Percentiles rank a stretch among this genome's conserved stretches.
These are phyloP conservation scores for Ascochyta koolunga DNA, from an alignment of 2,329 filamentous ascomycete genomes.

Conservation along the genomic window DNA sequence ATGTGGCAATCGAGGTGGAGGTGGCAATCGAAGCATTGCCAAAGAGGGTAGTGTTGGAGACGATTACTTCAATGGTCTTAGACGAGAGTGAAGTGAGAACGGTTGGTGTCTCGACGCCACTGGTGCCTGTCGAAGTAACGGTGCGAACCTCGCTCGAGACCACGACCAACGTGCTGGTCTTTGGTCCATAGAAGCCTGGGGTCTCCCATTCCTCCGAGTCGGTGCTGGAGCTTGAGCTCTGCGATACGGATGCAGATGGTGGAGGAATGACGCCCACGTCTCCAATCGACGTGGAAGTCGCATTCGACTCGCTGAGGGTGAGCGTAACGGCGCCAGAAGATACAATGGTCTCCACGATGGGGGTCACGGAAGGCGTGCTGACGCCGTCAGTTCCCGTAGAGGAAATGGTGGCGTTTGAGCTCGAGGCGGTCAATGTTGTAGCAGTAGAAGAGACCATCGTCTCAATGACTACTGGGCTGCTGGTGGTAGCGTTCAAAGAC, in stretches of 20 bases:
- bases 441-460: constrained; percentile 6
- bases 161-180: constrained; percentile 7
- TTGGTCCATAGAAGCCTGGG: neutral
- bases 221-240: neutral
- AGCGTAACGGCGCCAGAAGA: constrained; percentile 4
- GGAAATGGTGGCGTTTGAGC: constrained; percentile 12
- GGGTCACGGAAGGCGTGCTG: constrained; percentile 7
- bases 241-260: neutral
- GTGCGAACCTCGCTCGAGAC: constrained; percentile 11
- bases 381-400: constrained; percentile 18
- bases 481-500: constrained; percentile 1
- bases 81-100: constrained; percentile 7
- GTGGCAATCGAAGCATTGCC: constrained; percentile 1
- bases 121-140: constrained; percentile 19
- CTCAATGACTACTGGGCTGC: neutral
- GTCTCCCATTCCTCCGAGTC: constrained; percentile 4
- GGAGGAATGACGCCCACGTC: constrained; percentile 16
- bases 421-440: constrained; percentile 8
- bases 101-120: constrained; percentile 15
- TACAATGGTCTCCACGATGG: constrained; percentile 8
- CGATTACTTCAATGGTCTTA: constrained; percentile 5
- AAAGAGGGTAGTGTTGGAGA: constrained; percentile 13
- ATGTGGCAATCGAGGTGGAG: constrained; percentile 3
- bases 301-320: constrained; percentile 9
- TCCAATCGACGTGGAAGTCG: constrained; percentile 17